Evolutionary conservation across 768 basidiomycete genomes (phyloP).

Genomic region (Phylloporus arenicola): DNA sequence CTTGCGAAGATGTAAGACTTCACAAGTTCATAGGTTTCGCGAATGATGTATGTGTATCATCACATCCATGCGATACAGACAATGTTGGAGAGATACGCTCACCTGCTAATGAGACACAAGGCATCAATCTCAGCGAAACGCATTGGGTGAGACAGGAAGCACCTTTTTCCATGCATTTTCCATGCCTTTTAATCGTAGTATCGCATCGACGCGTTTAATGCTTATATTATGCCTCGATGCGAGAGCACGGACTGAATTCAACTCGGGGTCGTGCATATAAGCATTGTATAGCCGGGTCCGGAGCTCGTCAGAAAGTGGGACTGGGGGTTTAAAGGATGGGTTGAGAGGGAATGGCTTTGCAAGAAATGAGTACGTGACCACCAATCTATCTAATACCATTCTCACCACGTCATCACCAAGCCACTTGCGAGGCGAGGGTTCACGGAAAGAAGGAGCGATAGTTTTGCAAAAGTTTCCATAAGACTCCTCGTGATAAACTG

Average conservation of each 20-base stretch:
- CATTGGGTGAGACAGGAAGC: constrained; percentile 24
- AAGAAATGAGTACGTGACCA: neutral
- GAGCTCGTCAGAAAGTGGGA: constrained; percentile 62
- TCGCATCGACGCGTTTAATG: constrained; percentile 77
- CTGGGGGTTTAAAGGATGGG: constrained; percentile 71
- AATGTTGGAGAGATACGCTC: constrained; percentile 15
- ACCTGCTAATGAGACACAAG: constrained; percentile 34
- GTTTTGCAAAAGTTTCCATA: constrained; percentile 18
- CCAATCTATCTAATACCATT: too few relatives aligned
- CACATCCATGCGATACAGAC: constrained; percentile 18
- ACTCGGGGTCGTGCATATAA: constrained; percentile 54
- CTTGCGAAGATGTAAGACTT: constrained; percentile 58
- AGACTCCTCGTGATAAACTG: constrained; percentile 5
- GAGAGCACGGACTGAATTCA: constrained; percentile 53
- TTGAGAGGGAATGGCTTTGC: constrained; percentile 82
- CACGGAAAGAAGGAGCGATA: constrained; percentile 19
- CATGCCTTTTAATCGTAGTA: constrained; percentile 74
- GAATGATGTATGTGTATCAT: constrained; percentile 65
- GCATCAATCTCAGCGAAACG: constrained; percentile 10
- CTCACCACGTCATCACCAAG: too few relatives aligned
- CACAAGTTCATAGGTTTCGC: constrained; percentile 57
- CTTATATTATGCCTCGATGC: constrained; percentile 61
- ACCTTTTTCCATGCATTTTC: constrained; percentile 73
- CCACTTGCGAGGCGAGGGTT: constrained; percentile 51
- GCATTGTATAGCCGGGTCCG: constrained; percentile 54